Percentiles rank a stretch among this genome's conserved stretches.
Evolutionary conservation across 202 grass and related monocot species (phyloP).

Genomic region (Eragrostis tef): DNA sequence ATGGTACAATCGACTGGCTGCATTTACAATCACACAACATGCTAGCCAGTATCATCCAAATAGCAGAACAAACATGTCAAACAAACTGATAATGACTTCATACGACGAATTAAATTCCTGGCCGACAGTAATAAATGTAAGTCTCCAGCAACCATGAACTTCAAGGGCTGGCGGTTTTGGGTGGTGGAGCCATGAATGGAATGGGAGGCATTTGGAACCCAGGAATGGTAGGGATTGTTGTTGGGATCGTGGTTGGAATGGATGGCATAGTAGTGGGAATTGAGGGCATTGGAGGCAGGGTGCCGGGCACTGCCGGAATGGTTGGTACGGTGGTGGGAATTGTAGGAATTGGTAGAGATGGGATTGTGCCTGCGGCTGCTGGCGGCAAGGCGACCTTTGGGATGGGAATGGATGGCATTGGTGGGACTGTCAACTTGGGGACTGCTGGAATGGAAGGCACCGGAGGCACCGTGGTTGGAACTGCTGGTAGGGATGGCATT

Average conservation of each 20-base stretch:
- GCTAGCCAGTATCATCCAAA: constrained; percentile 42
- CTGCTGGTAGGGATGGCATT: constrained; percentile 43
- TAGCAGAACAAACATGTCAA: constrained; percentile 37
- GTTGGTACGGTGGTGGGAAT: constrained; percentile 51
- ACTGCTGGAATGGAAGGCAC: constrained; percentile 62
- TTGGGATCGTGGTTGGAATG: constrained; percentile 59
- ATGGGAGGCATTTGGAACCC: constrained; percentile 64
- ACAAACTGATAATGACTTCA: constrained; percentile 42
- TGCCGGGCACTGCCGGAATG: constrained; percentile 52
- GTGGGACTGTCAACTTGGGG: constrained; percentile 59
- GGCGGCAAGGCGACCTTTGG: constrained; percentile 57
- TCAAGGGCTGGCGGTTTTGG: constrained; percentile 60
- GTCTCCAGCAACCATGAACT: constrained; percentile 19
- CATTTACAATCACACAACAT: constrained; percentile 51
- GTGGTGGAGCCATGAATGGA: constrained; percentile 59
- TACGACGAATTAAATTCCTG: constrained; percentile 31
- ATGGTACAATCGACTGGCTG: constrained; percentile 46
- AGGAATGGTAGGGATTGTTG: constrained; percentile 61
- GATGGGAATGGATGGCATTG: constrained; percentile 61
- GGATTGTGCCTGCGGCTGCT: constrained; percentile 50
- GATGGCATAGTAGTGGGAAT: constrained; percentile 55
- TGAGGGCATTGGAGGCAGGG: constrained; percentile 60
- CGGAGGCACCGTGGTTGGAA: constrained; percentile 61
- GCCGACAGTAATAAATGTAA: constrained; percentile 30
- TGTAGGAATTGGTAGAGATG: constrained; percentile 43